phyloP scores from a whole-genome alignment of 345 rosid species.

The Citropsis articulata region DNA sequence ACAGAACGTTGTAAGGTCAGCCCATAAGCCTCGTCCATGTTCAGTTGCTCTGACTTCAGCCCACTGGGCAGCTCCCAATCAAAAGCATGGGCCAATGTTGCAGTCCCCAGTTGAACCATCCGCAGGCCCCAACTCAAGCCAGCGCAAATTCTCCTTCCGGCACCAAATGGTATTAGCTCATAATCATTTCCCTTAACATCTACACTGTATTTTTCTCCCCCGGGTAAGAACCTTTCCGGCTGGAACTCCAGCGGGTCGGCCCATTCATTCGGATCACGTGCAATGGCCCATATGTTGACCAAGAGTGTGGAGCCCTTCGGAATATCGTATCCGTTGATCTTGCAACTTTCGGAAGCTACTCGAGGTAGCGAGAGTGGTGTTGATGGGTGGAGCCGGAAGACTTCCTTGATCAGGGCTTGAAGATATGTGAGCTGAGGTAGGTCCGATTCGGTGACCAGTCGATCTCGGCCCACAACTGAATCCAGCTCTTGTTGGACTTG shows the following conservation, averaged over 20 bases:
- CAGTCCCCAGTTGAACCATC: conserved; percentile 59
- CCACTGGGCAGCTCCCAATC: conserved; percentile 67
- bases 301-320: conserved; percentile 66
- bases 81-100: conserved; percentile 64
- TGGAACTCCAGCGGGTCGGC: conserved; percentile 50
- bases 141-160: conserved; percentile 83
- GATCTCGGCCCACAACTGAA: conserved; percentile 51
- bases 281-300: conserved; percentile 82
- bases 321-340: conserved; percentile 71
- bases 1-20: conserved; percentile 62
- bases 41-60: conserved; percentile 44
- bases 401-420: conserved; percentile 76
- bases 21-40: conserved; percentile 81
- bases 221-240: conserved; percentile 75
- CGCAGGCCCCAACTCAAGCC: conserved; percentile 77
- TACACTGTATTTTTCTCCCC: conserved; percentile 53
- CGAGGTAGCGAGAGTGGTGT: conserved; percentile 81
- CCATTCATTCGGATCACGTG: conserved; percentile 77
- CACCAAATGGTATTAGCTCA: conserved; percentile 81
- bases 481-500: conserved; percentile 58
- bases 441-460: conserved; percentile 52
- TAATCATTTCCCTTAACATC: conserved; percentile 72
- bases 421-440: conserved; percentile 54
- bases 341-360: conserved; percentile 58
- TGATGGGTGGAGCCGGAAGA: conserved; percentile 79